Base-by-base conservation (phyloP, 176 grass and related monocot species). In the Raddia distichophylla region DNA sequence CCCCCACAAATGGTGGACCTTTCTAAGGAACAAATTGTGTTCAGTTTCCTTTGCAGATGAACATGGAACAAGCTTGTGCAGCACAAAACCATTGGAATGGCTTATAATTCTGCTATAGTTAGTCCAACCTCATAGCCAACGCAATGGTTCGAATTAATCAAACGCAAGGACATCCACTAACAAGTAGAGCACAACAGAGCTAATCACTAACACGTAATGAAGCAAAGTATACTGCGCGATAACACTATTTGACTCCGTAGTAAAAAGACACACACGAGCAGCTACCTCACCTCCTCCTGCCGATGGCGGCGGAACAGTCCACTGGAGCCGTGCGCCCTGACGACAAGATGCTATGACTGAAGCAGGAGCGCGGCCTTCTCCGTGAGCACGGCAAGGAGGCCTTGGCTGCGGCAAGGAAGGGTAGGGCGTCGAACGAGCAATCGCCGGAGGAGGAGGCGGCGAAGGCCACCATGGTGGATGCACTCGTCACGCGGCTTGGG, bases 241-340 rank as follows among this genome's bases (percentile, higher is more conserved):
- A 0, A 43, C 54, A n/a, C 54, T 6, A 56, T 17, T 15, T 2
- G 54, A 19, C 44, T n/a, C 18, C 6, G 46, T 13, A 15, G 43
- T 11, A 15, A 17, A 4, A 64, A 40, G 60, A 54, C 51, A 49
- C 16, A 13, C 5, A 7, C 6, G 18, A 0, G 9, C 5, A 13
- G 66, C 0, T 74, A 88, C 86, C 86, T 84, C 37, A 40, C 27
- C 27, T 27, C 76, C 86, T 88, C n/a, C 44, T 34, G 19, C 0
- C 67, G 19, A 52, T 15, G n/a, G 60, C 2, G 10, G 22, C 43
- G 18, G 32, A 17, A 34, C 7, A 45, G 0, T 5, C 1, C n/a
- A 18, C 54, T 3, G n/a, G 34, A 15, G 18, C 56, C 18, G 44
- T 44, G 64, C 16, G 51, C 51, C 51, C 3, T 3, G 16, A 8